Conservation (phyloP, 768 basidiomycete species). For the Kwoniella bestiolae region DNA sequence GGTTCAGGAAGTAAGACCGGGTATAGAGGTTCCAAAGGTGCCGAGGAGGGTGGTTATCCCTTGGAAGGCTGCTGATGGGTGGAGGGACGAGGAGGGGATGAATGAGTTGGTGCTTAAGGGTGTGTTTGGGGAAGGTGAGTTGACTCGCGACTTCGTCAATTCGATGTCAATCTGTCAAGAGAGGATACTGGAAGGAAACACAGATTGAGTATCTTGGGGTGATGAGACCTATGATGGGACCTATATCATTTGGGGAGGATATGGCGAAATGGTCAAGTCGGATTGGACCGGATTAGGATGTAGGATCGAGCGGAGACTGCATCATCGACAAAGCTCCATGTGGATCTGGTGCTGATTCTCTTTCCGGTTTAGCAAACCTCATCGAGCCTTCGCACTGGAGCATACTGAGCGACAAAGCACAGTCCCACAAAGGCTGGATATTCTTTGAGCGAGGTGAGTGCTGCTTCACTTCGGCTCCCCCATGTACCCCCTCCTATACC, state of each 20-base stretch:
- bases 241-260: no score
- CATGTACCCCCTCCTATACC: no score
- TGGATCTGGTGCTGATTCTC: no score
- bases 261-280: no score
- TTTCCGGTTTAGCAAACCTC: not conserved
- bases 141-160: not conserved
- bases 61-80: conserved; percentile 26
- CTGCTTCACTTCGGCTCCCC: not conserved
- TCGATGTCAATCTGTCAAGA: no score
- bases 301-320: no score
- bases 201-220: no score
- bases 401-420: conserved; percentile 8
- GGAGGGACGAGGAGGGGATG: conserved; percentile 31
- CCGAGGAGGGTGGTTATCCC: conserved; percentile 20
- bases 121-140: conserved; percentile 32
- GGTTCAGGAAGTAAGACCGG: conserved; percentile 19
- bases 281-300: no score
- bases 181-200: no score
- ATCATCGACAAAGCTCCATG: no score
- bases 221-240: no score
- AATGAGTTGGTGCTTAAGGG: conserved; percentile 31
- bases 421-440: conserved; percentile 23
- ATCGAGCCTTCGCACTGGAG: conserved; percentile 24
- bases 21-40: conserved; percentile 17
- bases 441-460: conserved; percentile 32